Conservation (phyloP, 495 filamentous ascomycete species). For the Penicillium chermesinum region DNA sequence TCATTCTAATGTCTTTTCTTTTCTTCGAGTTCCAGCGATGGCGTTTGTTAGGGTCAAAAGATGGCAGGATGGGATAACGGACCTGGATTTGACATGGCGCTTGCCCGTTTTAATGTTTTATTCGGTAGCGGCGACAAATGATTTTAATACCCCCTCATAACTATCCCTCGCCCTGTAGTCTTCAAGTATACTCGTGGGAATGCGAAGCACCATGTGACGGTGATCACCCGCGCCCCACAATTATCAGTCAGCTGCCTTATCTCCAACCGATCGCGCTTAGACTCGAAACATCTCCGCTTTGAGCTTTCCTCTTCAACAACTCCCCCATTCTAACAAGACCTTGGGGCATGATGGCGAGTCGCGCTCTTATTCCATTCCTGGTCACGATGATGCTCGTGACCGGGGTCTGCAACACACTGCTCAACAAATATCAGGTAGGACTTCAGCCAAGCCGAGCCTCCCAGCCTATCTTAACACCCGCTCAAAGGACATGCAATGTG, state of each 20-base stretch:
- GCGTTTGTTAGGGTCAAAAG: conserved; percentile 31
- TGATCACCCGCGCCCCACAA: not conserved
- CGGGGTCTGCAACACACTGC: conserved; percentile 92
- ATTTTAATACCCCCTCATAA: not conserved
- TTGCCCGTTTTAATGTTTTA: too few relatives aligned
- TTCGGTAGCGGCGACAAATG: not conserved
- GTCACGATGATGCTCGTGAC: conserved; percentile 89
- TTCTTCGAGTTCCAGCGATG: conserved; percentile 27
- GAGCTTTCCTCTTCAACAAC: conserved; percentile 10
- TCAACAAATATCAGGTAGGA: conserved; percentile 89
- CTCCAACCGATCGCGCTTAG: not conserved
- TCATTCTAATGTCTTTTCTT: conserved; percentile 15
- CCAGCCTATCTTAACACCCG: conserved; percentile 10
- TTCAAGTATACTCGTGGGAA: not conserved
- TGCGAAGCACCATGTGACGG: not conserved
- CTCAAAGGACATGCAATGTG: conserved; percentile 86
- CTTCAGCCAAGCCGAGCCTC: not conserved
- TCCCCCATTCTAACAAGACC: not conserved
- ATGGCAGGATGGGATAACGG: conserved; percentile 10
- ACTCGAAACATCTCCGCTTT: conserved; percentile 17
- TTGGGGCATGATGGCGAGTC: conserved; percentile 44
- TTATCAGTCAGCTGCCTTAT: conserved; percentile 20
- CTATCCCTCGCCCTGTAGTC: not conserved
- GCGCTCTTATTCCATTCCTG: conserved; percentile 69
- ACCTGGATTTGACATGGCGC: too few relatives aligned